phyloP scores from a whole-genome alignment of 1,139 yeast genomes.

The Nakaseomyces nivariensis region DNA sequence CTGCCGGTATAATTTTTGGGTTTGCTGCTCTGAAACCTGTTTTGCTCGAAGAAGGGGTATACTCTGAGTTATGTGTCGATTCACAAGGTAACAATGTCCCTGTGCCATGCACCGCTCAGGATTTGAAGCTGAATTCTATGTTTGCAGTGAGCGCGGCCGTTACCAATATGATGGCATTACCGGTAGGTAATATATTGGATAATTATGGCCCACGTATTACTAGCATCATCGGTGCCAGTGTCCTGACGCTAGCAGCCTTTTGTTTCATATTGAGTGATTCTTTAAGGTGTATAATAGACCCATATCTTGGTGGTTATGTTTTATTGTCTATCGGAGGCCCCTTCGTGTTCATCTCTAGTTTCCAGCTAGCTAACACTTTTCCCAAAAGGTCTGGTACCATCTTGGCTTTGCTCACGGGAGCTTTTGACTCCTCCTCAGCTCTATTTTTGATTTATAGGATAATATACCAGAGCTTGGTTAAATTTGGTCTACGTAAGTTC shows the following conservation, averaged over 20 bases:
- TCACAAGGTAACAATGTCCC: constrained; percentile 16
- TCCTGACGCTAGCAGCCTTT: constrained; percentile 46
- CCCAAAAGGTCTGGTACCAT: constrained; percentile 64
- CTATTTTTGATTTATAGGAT: constrained; percentile 59
- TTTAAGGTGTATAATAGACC: constrained; percentile 35
- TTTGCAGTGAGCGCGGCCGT: constrained; percentile 81
- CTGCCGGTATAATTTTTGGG: constrained; percentile 91
- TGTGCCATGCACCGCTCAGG: constrained; percentile 57
- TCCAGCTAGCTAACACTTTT: constrained; percentile 66
- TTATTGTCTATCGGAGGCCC: constrained; percentile 76
- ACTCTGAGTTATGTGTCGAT: constrained; percentile 44
- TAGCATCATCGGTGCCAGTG: constrained; percentile 60
- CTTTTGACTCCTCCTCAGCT: constrained; percentile 71
- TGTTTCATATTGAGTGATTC: constrained; percentile 30
- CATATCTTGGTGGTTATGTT: constrained; percentile 54
- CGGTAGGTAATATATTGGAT: constrained; percentile 74
- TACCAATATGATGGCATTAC: constrained; percentile 74
- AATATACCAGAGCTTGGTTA: constrained; percentile 39
- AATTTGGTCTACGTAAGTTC: constrained; percentile 41
- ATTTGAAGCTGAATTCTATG: constrained; percentile 66
- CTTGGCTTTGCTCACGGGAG: constrained; percentile 64
- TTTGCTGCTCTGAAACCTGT: constrained; percentile 90
- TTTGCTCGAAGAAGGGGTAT: constrained; percentile 67
- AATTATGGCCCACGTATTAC: constrained; percentile 69
- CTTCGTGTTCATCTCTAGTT: constrained; percentile 68